These are phyloP conservation scores for Primulina eburnea DNA, from an alignment of 257 asterid species.

Conservation along the genomic window DNA sequence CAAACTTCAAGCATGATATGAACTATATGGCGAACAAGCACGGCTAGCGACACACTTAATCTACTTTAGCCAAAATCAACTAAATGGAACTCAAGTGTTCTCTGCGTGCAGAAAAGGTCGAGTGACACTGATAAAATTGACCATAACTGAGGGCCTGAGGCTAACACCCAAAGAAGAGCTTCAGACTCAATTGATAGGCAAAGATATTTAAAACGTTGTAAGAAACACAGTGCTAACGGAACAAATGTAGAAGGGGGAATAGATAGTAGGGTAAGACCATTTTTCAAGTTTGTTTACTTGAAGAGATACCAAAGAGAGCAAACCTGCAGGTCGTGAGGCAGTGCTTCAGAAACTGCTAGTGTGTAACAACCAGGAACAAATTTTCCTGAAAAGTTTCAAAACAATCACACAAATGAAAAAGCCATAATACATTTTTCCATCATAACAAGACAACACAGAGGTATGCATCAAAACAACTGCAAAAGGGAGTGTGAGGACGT, in stretches of 20 bases:
- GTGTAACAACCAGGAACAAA: slow-evolving; percentile 92
- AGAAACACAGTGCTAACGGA: not conserved
- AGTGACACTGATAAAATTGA: not conserved
- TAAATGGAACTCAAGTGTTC: not conserved
- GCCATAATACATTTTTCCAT: not conserved
- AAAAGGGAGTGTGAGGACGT: not conserved
- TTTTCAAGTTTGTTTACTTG: not conserved
- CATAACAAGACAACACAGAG: not conserved
- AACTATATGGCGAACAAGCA: not conserved
- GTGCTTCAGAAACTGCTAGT: slow-evolving; percentile 86
- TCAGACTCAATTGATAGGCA: not conserved
- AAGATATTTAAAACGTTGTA: not conserved
- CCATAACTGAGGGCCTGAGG: not conserved
- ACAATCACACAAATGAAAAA: slow-evolving; percentile 15
- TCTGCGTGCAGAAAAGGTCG: not conserved
- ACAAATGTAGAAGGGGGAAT: not conserved
- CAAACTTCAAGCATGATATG: not conserved
- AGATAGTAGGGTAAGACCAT: not conserved
- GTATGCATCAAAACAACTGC: not conserved
- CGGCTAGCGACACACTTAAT: not conserved
- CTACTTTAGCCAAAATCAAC: not conserved
- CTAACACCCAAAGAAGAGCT: not conserved
- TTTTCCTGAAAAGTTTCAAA: slow-evolving; percentile 48
- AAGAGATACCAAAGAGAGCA: not conserved
- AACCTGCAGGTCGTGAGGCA: slow-evolving; percentile 71